phyloP scores from a whole-genome alignment of 2,329 filamentous ascomycete genomes.

The Eutypella sp. region DNA sequence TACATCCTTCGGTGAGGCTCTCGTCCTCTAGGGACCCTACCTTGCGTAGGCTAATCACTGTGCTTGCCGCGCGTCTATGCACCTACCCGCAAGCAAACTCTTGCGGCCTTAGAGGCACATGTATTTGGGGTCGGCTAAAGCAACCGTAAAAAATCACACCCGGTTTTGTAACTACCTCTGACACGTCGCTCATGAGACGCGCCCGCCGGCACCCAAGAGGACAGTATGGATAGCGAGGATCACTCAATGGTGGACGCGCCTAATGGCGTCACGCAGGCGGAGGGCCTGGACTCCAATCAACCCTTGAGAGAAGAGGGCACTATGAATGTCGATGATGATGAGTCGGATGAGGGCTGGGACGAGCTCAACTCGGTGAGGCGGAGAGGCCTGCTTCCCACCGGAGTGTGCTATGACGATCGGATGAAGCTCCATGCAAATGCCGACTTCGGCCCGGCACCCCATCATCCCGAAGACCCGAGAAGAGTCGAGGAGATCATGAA shows the following conservation, averaged over 20 bases:
- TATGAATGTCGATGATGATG: constrained; percentile 25
- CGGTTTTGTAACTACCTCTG: neutral
- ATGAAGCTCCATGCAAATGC: constrained; percentile 96
- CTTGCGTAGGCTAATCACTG: no score
- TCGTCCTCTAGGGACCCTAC: no score
- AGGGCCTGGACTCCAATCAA: constrained; percentile 12
- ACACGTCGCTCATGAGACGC: constrained; percentile 12
- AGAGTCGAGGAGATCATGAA: constrained; percentile 92
- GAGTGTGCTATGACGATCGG: constrained; percentile 83
- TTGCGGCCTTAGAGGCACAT: no score
- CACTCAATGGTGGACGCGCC: constrained; percentile 38
- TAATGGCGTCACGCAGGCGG: constrained; percentile 31
- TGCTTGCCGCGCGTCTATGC: no score
- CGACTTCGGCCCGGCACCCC: constrained; percentile 65
- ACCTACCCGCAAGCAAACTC: no score
- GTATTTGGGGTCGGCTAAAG: no score
- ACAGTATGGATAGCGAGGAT: constrained; percentile 38
- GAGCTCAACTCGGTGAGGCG: constrained; percentile 34
- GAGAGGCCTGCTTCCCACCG: constrained; percentile 59
- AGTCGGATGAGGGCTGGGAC: constrained; percentile 29
- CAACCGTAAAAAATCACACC: no score
- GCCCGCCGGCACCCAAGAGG: neutral
- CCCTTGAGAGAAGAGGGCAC: constrained; percentile 30
- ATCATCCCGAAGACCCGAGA: constrained; percentile 90
- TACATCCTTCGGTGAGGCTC: no score